Base-by-base conservation (phyloP, 169 alveolate species). In the Plasmodium relictum region DNA sequence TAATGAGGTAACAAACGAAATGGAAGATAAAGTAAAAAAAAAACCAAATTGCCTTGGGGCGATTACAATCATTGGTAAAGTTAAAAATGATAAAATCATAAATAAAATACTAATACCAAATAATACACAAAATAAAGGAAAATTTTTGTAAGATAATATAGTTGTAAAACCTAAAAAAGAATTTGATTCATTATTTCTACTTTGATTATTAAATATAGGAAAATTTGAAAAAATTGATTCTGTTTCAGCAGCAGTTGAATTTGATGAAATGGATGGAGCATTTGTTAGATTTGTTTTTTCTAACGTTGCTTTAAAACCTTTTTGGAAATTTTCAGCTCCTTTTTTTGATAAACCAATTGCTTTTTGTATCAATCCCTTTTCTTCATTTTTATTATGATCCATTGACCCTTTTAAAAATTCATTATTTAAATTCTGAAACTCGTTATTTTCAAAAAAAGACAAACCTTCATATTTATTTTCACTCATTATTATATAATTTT, bases 51-150 rank as follows among this genome's bases (percentile, higher is more conserved):
- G 90, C 18, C 90, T 65, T 14, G 90, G 90, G 0, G 90, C 20
- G 12, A 80, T 80, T 1, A 80, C 90, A 54, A 80, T 80, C 90
- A 80, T 80, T 42, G 90, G 90, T 45, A 80, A 68, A 14, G 90
- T 80, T 52, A 80, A 80, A 59, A 80, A 68, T 4, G 90, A 68
- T 45, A 80, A 54, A 10, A 80, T 52, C 20, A 80, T 44, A 45
- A 80, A 80, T 6, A 65, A 12, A n/a, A 80, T 56, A 56, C 90
- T 80, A 37, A 80, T 54, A 7, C 90, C 90, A 80, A 80, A 80
- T 37, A 80, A 80, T 8, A 80, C 39, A 54, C 90, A 80, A 31
- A 80, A 80, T 12, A 80, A 45, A 3, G 90, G 90, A 18, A 80
- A 80, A 22, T 80, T 80, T 39, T 80, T 80, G 66, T 80, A 80